These are phyloP conservation scores for Apostasia ramifera DNA, from an alignment of 106 monocot genomes.

Conservation along the genomic window DNA sequence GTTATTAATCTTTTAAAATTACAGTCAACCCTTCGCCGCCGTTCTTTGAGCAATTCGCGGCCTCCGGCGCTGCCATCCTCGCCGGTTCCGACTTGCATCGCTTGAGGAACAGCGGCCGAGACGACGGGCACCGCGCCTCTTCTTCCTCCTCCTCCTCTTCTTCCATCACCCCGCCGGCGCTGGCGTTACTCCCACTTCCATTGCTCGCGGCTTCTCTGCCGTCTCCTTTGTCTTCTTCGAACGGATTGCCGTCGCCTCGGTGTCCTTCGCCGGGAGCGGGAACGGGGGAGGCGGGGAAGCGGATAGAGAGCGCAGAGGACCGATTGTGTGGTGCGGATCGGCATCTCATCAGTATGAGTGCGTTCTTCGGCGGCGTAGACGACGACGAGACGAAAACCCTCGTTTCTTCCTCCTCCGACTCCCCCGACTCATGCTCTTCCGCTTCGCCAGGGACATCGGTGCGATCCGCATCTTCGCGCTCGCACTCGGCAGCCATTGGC, in stretches of 20 bases:
- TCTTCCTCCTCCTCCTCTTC: slow-evolving; percentile 1
- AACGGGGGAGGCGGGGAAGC: slow-evolving; percentile 10
- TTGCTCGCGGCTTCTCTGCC: slow-evolving; percentile 1
- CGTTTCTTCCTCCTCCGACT: slow-evolving; percentile 23
- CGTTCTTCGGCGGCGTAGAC: slow-evolving; percentile 75
- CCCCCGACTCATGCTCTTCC: slow-evolving; percentile 12
- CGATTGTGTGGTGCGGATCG: slow-evolving; percentile 81
- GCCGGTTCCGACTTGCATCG: slow-evolving; percentile 82
- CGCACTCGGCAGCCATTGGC: neutral
- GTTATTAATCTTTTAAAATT: too few relatives aligned
- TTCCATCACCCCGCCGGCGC: neutral
- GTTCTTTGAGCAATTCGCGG: neutral
- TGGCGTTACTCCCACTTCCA: too few relatives aligned
- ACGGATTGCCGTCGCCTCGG: neutral
- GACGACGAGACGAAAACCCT: slow-evolving; percentile 29
- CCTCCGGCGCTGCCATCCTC: slow-evolving; percentile 30
- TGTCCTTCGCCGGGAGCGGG: neutral
- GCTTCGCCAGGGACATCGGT: neutral
- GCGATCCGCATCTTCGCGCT: neutral
- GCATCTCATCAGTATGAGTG: slow-evolving; percentile 83
- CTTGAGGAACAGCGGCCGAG: slow-evolving; percentile 40
- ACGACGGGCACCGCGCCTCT: slow-evolving; percentile 3
- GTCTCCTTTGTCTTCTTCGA: neutral
- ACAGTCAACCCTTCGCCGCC: too few relatives aligned
- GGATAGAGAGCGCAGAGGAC: slow-evolving; percentile 13